Base-by-base conservation (phyloP, 1,284 basidiomycete species). In the Trichosporon sp. region DNA sequence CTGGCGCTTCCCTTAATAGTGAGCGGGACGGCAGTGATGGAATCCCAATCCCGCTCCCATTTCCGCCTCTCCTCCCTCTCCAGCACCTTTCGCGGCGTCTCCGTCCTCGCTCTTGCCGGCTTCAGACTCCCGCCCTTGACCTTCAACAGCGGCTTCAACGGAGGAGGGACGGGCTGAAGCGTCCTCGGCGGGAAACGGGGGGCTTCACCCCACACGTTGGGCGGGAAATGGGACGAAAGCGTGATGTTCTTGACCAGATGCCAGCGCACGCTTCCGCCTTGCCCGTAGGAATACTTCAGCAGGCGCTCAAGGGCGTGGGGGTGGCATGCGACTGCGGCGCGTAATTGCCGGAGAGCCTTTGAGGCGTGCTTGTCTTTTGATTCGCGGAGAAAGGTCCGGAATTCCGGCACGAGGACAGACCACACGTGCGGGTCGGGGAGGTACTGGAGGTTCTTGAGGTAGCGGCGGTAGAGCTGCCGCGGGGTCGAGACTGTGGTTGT, bases 401-500 rank as follows among this genome's bases (percentile, higher is more conserved):
- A 76, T 7, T 70, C 65, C 0, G 80, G 79, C 7, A 71, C 68
- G 12, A 78, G 65, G 6, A 75, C 59, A 4, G 70, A 46, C 81
- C 81, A 83, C 31, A 82, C 68, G 43, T 82, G 78, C 6, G 80
- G 80, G 71, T 83, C 81, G 7, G 78, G 80, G 0, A 83, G 16
- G 21, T 74, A 70, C 2, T 76, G 75, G 26, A 83, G 71, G 70
- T 79, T 73, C 32, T 76, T 73, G 4, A 82, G 75, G 65, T 73
- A 79, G 0, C 72, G 61, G 26, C 80, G 74, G 67, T 83, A 83
- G 51, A 66, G 26, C 46, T 66, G 59, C 32, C 31, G 31, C 32
- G 59, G 59, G 31, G 59, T 16, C 43, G 16, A 6, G 16, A 46
- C 4, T 12, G 54, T 26, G 26, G 26, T 14, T 19, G 54, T 59